A percentile compares a stretch with the other conserved stretches of the same genome.
These are phyloP conservation scores for Jaminaea rosea DNA, from an alignment of 1,284 basidiomycete species.

Conservation along the genomic window DNA sequence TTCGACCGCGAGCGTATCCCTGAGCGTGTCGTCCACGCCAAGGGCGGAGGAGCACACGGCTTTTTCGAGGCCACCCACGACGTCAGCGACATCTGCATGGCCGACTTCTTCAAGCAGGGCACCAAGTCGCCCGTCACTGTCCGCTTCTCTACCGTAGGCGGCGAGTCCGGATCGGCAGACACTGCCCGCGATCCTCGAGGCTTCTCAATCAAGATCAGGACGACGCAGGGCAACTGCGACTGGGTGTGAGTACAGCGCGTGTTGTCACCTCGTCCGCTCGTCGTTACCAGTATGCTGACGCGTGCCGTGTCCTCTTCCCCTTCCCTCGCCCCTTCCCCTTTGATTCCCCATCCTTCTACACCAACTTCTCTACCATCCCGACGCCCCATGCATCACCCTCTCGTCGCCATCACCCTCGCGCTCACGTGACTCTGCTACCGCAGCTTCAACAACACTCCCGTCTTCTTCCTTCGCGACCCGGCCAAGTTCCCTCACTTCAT, in stretches of 20 bases:
- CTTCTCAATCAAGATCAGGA: slow-evolving; percentile 81
- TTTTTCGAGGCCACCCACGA: slow-evolving; percentile 69
- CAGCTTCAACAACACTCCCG: slow-evolving; percentile 33
- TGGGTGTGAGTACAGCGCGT: slow-evolving; percentile 83
- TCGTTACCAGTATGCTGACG: background rate
- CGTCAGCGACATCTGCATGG: slow-evolving; percentile 68
- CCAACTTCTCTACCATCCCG: no score
- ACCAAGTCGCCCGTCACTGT: slow-evolving; percentile 35
- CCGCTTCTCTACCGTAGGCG: slow-evolving; percentile 33
- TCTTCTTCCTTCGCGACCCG: slow-evolving; percentile 48
- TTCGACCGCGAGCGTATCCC: slow-evolving; percentile 91
- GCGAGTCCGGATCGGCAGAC: slow-evolving; percentile 58
- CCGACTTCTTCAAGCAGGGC: slow-evolving; percentile 48
- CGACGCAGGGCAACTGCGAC: slow-evolving; percentile 80
- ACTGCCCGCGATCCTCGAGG: slow-evolving; percentile 86
- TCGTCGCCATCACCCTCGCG: background rate
- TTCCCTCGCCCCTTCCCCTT: no score
- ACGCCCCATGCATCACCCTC: no score
- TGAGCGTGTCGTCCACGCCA: slow-evolving; percentile 65
- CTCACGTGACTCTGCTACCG: background rate
- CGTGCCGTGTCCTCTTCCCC: slow-evolving; percentile 50
- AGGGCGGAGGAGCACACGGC: slow-evolving; percentile 69
- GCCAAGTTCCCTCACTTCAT: slow-evolving; percentile 68
- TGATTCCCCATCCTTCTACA: no score
- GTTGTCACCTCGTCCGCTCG: slow-evolving; percentile 63